phyloP scores from a whole-genome alignment of 768 basidiomycete genomes.

The Boletus bicolor region DNA sequence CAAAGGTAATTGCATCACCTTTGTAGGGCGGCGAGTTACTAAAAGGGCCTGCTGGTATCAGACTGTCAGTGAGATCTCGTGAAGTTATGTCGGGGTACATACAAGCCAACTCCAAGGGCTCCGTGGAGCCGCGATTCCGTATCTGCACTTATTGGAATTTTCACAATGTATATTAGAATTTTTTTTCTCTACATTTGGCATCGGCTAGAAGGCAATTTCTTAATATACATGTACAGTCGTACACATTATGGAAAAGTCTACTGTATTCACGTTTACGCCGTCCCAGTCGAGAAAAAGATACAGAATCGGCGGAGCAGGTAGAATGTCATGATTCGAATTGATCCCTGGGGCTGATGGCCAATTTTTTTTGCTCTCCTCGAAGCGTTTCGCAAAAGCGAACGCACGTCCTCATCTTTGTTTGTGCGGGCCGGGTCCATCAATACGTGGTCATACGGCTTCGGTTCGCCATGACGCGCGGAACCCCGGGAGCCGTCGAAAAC shows the following conservation, averaged over 20 bases:
- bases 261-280: not conserved
- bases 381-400: not conserved
- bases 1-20: slow-evolving; percentile 8
- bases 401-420: not conserved
- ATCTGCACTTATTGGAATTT: not conserved
- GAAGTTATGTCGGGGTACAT: not conserved
- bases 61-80: not conserved
- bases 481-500: slow-evolving; percentile 1
- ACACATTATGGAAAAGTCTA: not conserved
- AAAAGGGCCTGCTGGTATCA: slow-evolving; percentile 1
- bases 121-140: slow-evolving; percentile 19
- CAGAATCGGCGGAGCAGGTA: not conserved
- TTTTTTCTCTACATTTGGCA: not conserved
- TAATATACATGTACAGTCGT: not conserved
- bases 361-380: not conserved
- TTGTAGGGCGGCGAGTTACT: not conserved
- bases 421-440: not conserved
- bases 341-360: not conserved
- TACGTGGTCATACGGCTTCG: not conserved
- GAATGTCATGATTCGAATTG: not conserved
- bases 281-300: not conserved
- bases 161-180: not conserved
- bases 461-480: not conserved
- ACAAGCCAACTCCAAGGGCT: slow-evolving; percentile 21
- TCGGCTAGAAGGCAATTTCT: not conserved